A percentile compares a stretch with the other conserved stretches of the same genome.
Evolutionary conservation across 352 stramenopile species (phyloP).

Genomic region (Globisporangium nunn): DNA sequence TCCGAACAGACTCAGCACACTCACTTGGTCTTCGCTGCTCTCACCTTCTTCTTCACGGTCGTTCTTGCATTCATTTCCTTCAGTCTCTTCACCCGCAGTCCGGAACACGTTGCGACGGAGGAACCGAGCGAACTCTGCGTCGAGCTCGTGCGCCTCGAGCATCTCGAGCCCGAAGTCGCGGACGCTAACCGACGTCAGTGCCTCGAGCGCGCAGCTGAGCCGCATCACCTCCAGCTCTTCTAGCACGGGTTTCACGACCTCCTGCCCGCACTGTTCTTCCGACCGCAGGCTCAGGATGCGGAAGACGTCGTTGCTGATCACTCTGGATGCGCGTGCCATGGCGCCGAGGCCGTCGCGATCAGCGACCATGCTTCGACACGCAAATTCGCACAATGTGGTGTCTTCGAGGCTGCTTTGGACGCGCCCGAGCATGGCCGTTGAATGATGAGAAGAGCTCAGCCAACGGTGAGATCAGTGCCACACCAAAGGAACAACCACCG

Average conservation of each 20-base stretch:
- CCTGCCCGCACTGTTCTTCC: slow-evolving; percentile 53
- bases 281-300: slow-evolving; percentile 38
- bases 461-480: no score
- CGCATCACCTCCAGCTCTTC: slow-evolving; percentile 59
- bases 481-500: no score
- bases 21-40: slow-evolving; percentile 7
- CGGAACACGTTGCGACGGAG: slow-evolving; percentile 43
- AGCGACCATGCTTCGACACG: no score
- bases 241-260: slow-evolving; percentile 60
- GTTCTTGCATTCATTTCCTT: slow-evolving; percentile 1
- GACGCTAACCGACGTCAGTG: slow-evolving; percentile 28
- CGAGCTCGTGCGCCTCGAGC: slow-evolving; percentile 45
- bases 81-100: no score
- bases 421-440: no score
- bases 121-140: slow-evolving; percentile 53
- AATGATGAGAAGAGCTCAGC: no score
- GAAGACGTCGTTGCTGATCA: slow-evolving; percentile 27
- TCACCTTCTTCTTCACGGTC: neutral
- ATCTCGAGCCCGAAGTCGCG: slow-evolving; percentile 49
- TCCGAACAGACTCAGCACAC: slow-evolving; percentile 47
- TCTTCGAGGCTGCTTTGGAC: no score
- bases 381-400: no score
- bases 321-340: no score
- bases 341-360: no score
- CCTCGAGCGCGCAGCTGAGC: slow-evolving; percentile 39